Percentiles rank a stretch among this genome's conserved stretches.
Conservation (phyloP, 805 yeast genomes). For the Tetrapisispora fleetii region DNA sequence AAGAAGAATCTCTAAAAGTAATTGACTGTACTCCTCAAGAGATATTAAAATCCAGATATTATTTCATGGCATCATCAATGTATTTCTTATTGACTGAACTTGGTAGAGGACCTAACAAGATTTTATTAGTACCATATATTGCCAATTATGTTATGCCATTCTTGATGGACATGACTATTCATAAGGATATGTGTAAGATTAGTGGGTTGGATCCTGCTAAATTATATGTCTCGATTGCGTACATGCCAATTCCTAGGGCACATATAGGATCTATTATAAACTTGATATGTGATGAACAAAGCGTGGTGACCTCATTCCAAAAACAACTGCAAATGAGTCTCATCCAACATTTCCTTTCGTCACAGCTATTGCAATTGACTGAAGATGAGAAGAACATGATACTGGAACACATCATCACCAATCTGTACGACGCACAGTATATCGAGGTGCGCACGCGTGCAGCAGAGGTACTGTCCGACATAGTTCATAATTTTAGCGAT, state of each 20-base stretch:
- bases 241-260: conserved; percentile 35
- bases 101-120: conserved; percentile 42
- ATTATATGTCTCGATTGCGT: conserved; percentile 37
- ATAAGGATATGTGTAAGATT: conserved; percentile 72
- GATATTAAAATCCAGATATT: conserved; percentile 46
- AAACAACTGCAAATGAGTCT: conserved; percentile 52
- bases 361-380: conserved; percentile 48
- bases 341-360: conserved; percentile 58
- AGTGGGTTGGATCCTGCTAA: conserved; percentile 47
- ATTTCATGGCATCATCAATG: conserved; percentile 53
- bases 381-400: conserved; percentile 38
- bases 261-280: conserved; percentile 35
- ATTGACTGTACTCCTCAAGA: conserved; percentile 41
- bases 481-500: conserved; percentile 52
- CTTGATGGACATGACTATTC: conserved; percentile 47
- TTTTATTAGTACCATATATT: conserved; percentile 42
- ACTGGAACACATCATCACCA: conserved; percentile 38
- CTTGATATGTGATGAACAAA: conserved; percentile 36
- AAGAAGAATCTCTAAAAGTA: conserved; percentile 29
- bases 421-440: conserved; percentile 48
- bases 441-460: conserved; percentile 68
- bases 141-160: conserved; percentile 52
- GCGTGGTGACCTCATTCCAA: conserved; percentile 45
- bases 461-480: conserved; percentile 60
- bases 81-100: conserved; percentile 46